Conservation (phyloP, 805 yeast species). For the Candida nitratophila region DNA sequence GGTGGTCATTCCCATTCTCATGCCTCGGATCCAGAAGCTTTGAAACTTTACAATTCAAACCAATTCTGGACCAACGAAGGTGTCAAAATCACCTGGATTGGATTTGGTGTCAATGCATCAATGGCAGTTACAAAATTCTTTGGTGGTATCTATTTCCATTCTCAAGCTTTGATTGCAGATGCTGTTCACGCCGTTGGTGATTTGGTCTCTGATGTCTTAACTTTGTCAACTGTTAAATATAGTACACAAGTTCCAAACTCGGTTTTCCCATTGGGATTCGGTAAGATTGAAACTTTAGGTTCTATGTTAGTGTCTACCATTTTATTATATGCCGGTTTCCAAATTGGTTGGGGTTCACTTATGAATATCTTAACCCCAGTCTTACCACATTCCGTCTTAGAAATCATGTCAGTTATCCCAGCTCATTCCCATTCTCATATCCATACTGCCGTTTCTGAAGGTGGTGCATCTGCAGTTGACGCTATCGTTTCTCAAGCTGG, state of each 20-base stretch:
- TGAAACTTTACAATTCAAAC: conserved; percentile 36
- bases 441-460: conserved; percentile 23
- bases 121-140: conserved; percentile 82
- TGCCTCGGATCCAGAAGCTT: conserved; percentile 34
- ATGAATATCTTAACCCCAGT: conserved; percentile 60
- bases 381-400: conserved; percentile 55
- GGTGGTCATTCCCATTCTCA: conserved; percentile 22
- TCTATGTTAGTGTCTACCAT: conserved; percentile 82
- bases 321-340: conserved; percentile 77
- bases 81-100: conserved; percentile 88
- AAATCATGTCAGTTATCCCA: conserved; percentile 41
- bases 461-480: conserved; percentile 5
- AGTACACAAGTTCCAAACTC: conserved; percentile 53
- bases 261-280: conserved; percentile 79
- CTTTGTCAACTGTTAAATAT: conserved; percentile 80
- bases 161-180: conserved; percentile 91
- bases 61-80: conserved; percentile 65
- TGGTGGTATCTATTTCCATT: conserved; percentile 90
- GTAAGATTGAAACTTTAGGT: conserved; percentile 89
- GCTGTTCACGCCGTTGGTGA: conserved; percentile 92
- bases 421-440: conserved; percentile 50
- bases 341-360: conserved; percentile 84
- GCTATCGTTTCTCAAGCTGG: conserved; percentile 6
- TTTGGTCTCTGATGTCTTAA: conserved; percentile 80
- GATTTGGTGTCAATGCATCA: conserved; percentile 73